phyloP scores from a whole-genome alignment of 2,329 filamentous ascomycete species.

The Aspergillus cejpii region DNA sequence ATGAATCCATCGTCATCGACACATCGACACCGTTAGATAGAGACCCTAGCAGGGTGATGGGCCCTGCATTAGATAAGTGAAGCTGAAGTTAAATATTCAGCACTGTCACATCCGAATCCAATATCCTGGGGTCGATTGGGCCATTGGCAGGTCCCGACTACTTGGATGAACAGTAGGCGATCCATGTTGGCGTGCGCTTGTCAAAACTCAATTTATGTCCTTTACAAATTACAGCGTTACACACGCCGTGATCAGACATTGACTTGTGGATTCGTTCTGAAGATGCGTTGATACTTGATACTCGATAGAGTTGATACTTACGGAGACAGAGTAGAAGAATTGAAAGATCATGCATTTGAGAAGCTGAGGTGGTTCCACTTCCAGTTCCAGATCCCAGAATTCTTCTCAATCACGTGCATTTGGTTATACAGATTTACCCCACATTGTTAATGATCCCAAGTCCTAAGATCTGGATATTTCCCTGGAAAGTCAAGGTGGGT shows the following conservation, averaged over 20 bases:
- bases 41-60: too few species aligned
- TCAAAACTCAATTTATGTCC: slow-evolving; percentile 28
- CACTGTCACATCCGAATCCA: too few species aligned
- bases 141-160: slow-evolving; percentile 22
- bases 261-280: too few species aligned
- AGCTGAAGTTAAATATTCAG: too few species aligned
- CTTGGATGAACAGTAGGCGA: slow-evolving; percentile 26
- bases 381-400: not conserved
- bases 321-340: not conserved
- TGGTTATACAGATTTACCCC: too few species aligned
- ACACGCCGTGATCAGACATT: too few species aligned
- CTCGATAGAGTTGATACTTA: not conserved
- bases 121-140: too few species aligned
- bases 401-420: not conserved
- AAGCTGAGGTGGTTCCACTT: too few species aligned
- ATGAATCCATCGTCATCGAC: too few species aligned
- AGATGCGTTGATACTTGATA: too few species aligned
- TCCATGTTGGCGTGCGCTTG: slow-evolving; percentile 29
- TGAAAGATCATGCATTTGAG: not conserved
- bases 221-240: not conserved
- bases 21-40: too few species aligned
- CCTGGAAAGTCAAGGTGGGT: not conserved
- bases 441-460: not conserved
- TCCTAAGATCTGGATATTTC: not conserved
- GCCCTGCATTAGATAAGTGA: too few species aligned